Base-by-base conservation (phyloP, 2,329 filamentous ascomycete genomes). In the Chaetothyriales sp. region DNA sequence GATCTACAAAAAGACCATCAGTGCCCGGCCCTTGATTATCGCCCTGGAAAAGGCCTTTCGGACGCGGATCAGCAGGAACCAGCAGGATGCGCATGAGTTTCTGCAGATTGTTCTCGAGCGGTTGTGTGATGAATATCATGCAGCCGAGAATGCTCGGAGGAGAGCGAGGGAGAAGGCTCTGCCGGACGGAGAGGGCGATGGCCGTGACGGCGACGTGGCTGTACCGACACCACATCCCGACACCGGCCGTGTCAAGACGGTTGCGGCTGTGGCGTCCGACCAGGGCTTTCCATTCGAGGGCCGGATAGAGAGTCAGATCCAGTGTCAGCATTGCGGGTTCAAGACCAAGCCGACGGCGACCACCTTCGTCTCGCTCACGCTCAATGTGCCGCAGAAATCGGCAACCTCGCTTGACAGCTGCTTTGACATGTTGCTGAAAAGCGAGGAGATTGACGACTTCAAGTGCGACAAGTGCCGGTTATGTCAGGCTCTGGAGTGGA, bases 31-130 rank as follows among this genome's bases (percentile, higher is more conserved):
- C 0, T 95, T 98, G 63, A 84, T 98, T 44, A 74, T 77, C 55
- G 83, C 85, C 0, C 73, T 98, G 48, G 92, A 98, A 69, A 73
- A 74, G 26, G 88, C 90, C 0, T 98, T 95, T 63, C 80, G 80
- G 51, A 90, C 93, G 61, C 81, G 86, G 60, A 94, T 98, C 60
- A 95, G 86, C 64, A 77, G 90, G 49, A 87, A 92, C 63, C 92
- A 98, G 68, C 92, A 98, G 67, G 92, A 98, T 70, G 92, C 92
- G 9, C 92, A 98, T 63, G 92, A 98, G 66, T 95, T 98, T 57
- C 69, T 98, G 51, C 92, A 98, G 69, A 83, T 96, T 47, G 83
- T 98, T 10, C 84, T 87, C 2, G 90, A 98, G 70, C 78, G 90
- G 49, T 72, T 98, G 51, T 88, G 86, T 61, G 92, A 98, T 63